Base-by-base conservation (phyloP, 768 basidiomycete species). In the Russula brevipes region DNA sequence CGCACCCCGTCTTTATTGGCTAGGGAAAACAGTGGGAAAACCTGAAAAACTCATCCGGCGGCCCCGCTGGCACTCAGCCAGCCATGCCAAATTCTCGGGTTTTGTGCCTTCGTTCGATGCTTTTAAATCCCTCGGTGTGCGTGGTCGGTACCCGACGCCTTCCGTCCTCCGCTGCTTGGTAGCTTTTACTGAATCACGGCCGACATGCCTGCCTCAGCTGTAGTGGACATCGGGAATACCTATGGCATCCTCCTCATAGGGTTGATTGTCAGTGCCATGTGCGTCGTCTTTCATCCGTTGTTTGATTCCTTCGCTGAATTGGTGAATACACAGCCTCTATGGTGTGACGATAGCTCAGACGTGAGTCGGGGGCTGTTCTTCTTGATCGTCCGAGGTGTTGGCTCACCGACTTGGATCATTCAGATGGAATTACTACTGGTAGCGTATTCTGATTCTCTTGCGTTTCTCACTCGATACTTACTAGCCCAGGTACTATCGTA, bases 351-450 rank as follows among this genome's bases (percentile, higher is more conserved):
- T 62, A 36, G 12, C n/a, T 5, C 61, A 62, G 33, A 24, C 33
- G 61, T 62, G 41, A 62, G 55, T 57, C 24, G 39, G 52, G 24
- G 24, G 17, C 12, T 57, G 9, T 24, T 24, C 3, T 38, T 45
- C 47, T 36, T 3, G 3, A 24, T 24, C 24, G 1, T 24, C 24
- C 24, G 24, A 45, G 19, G n/a, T 35, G 2, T 55, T 45, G 41
- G 44, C 24, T 44, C 8, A 44, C n/a, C 5, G 31, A 31, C 42
- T 52, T 6, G 14, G 39, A 9, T 19, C 35, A 8, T 38, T 41
- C 24, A 62, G 61, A 45, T 62, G 61, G 49, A 36, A 4, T 2
- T 62, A 62, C 17, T 57, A 11, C 35, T 52, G 14, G 61, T 62
- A 30, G 31, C 6, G 5, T 17, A n/a, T 9, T 8, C n/a, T 44